Conservation (phyloP, 805 yeast genomes). For the Teunomyces tritomae region DNA sequence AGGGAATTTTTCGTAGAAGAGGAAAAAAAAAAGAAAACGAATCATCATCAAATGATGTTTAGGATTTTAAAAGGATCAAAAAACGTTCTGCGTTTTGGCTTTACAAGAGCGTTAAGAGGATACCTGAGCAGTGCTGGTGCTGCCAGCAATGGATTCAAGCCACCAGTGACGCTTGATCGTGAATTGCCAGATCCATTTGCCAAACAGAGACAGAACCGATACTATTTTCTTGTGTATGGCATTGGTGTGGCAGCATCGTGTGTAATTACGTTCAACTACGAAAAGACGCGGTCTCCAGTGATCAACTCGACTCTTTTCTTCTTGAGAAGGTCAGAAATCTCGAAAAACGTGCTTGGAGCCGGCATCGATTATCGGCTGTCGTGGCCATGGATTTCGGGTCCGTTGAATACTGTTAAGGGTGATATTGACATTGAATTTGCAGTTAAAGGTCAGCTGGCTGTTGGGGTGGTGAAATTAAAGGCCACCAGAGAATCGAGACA, state of each 20-base stretch:
- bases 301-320: conserved; percentile 84
- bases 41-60: not conserved
- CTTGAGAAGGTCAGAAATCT: conserved; percentile 68
- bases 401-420: conserved; percentile 80
- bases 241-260: conserved; percentile 39
- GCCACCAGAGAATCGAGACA: conserved; percentile 66
- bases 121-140: not conserved
- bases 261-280: conserved; percentile 81
- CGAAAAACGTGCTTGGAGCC: conserved; percentile 65
- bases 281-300: conserved; percentile 85
- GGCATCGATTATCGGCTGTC: conserved; percentile 70
- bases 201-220: conserved; percentile 49
- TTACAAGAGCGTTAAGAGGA: not conserved
- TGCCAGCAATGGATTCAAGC: not conserved
- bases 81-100: not conserved
- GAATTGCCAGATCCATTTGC: conserved; percentile 79
- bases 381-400: conserved; percentile 89
- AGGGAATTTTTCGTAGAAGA: not conserved
- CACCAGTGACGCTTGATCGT: conserved; percentile 58
- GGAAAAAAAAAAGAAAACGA: not conserved
- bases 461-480: conserved; percentile 56
- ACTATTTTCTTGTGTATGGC: conserved; percentile 49
- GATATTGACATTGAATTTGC: conserved; percentile 68
- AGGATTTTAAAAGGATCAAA: not conserved
- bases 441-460: conserved; percentile 63